Percentiles rank a stretch among this genome's conserved stretches.
These are phyloP conservation scores for Vitis hybrid DNA, from an alignment of 177 flowering plant genomes.

Conservation along the genomic window DNA sequence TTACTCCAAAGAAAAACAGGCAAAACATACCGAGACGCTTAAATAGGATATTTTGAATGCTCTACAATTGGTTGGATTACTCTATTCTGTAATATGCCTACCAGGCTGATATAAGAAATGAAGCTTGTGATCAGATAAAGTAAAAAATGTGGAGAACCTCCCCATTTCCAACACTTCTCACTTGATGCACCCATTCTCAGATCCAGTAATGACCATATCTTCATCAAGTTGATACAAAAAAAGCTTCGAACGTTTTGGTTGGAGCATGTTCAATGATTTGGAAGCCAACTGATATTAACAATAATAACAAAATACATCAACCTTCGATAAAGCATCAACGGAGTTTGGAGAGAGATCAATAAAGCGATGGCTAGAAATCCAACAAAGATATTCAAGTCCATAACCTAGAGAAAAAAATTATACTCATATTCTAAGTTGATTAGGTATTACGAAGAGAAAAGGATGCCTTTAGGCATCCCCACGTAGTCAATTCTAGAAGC, in stretches of 20 bases:
- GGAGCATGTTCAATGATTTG: background rate
- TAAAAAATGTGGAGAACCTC: background rate
- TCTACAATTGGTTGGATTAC: slow-evolving; percentile 92
- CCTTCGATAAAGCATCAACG: slow-evolving; percentile 81
- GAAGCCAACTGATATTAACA: background rate
- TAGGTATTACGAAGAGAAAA: background rate
- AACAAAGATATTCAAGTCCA: slow-evolving; percentile 8
- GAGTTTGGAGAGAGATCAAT: slow-evolving; percentile 67
- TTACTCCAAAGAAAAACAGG: background rate
- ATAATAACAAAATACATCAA: slow-evolving; percentile 19
- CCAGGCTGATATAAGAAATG: slow-evolving; percentile 42
- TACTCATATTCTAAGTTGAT: background rate
- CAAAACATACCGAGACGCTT: slow-evolving; percentile 76
- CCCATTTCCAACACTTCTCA: slow-evolving; percentile 15
- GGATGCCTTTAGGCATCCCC: too few species aligned
- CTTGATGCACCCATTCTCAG: slow-evolving; percentile 94
- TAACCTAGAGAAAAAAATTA: background rate
- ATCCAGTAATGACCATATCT: slow-evolving; percentile 79
- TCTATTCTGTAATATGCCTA: slow-evolving; percentile 87
- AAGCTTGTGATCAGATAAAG: background rate
- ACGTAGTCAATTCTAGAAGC: too few species aligned
- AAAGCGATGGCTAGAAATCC: slow-evolving; percentile 77
- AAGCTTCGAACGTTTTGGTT: background rate
- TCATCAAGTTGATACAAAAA: slow-evolving; percentile 68
- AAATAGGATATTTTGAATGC: slow-evolving; percentile 89